Base-by-base conservation (phyloP, 768 basidiomycete species). In the Sporobolomyces pararoseus region DNA sequence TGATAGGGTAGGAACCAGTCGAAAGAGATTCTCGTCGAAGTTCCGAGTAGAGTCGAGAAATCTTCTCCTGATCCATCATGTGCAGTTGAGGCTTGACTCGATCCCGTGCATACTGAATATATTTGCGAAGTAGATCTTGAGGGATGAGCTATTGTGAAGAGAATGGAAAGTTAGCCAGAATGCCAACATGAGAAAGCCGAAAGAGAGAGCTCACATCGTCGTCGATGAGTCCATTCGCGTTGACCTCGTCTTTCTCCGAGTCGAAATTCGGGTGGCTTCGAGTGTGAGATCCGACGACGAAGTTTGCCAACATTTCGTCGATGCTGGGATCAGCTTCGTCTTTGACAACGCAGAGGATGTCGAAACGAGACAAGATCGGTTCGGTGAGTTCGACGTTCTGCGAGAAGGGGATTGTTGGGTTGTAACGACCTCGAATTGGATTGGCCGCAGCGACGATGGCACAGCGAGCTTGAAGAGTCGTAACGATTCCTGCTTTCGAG, bases 361-460 rank as follows among this genome's bases (percentile, higher is more conserved):
- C 96, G 80, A 99, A 99, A 44, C 96, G 90, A 19, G 94, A 97
- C 78, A 99, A 79, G 78, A 99, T 99, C 3, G 96, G 96, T 79
- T 98, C 96, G 7, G 96, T 98, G 73, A 99, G 82, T 79, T 98
- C 96, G 49, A 98, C 96, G 77, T 99, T 99, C 80, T 98, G 95
- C 78, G 90, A 87, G 83, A 98, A 98, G 25, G 95, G 94, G 70
- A 98, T 91, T 1, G 95, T 97, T 39, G 95, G 93, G 79, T 99
- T 98, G 81, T 99, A 99, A 66, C 95, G 86, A 42, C 96, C 96
- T 39, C 95, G 86, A 76, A 96, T 87, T 29, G 96, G 96, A 82
- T 99, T 99, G 61, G 96, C 96, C 1, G 96, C 96, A 42, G 96
- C 96, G 68, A 98, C 87, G 80, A 99, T 92, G 9, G 94, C 93